These are phyloP conservation scores for Rehmannia glutinosa DNA, from an alignment of 257 asterid genomes.

Conservation along the genomic window DNA sequence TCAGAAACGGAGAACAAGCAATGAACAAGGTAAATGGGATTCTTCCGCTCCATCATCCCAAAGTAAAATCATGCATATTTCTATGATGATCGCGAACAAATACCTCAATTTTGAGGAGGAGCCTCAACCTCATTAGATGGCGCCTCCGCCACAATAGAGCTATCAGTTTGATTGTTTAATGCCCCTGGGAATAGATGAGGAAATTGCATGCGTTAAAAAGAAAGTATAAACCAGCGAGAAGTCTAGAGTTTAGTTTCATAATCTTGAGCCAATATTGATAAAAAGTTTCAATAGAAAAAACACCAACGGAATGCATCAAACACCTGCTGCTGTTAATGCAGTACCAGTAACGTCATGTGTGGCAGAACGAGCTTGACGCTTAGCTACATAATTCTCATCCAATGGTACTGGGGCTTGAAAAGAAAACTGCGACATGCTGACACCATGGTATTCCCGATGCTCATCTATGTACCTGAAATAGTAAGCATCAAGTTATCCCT, in stretches of 20 bases:
- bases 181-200: neutral
- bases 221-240: neutral
- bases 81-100: too few relatives aligned
- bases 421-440: slow-evolving; percentile 42
- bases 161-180: too few relatives aligned
- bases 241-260: too few relatives aligned
- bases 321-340: slow-evolving; percentile 7
- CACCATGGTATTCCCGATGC: slow-evolving; percentile 39
- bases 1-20: too few relatives aligned
- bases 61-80: too few relatives aligned
- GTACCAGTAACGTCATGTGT: neutral
- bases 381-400: slow-evolving; percentile 48
- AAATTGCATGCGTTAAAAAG: neutral
- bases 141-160: neutral
- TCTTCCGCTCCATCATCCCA: too few relatives aligned
- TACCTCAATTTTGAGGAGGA: slow-evolving; percentile 23
- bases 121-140: neutral
- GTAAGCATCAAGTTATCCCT: neutral
- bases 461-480: slow-evolving; percentile 46
- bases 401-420: slow-evolving; percentile 61
- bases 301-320: neutral
- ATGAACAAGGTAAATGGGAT: too few relatives aligned
- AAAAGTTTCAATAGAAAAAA: neutral
- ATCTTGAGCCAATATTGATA: too few relatives aligned
- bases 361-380: slow-evolving; percentile 27